These are phyloP conservation scores for Trametes meyenii DNA, from an alignment of 768 basidiomycete species.

Conservation along the genomic window DNA sequence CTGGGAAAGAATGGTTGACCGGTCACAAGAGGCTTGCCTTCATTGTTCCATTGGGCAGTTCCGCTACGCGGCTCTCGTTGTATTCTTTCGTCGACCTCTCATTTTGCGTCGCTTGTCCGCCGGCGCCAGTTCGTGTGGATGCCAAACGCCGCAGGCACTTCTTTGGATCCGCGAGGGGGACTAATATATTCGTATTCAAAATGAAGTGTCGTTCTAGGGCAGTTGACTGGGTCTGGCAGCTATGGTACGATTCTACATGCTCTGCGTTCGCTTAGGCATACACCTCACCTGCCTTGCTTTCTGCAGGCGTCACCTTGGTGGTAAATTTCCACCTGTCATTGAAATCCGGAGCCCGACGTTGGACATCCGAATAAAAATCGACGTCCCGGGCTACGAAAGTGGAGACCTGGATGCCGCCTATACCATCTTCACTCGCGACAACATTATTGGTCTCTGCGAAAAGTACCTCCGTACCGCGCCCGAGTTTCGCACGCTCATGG, in stretches of 20 bases:
- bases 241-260: slow-evolving; percentile 56
- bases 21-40: slow-evolving; percentile 81
- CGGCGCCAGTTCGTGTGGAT: slow-evolving; percentile 46
- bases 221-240: slow-evolving; percentile 87
- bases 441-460: slow-evolving; percentile 64
- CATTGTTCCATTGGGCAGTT: slow-evolving; percentile 68
- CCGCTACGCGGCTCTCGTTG: slow-evolving; percentile 71
- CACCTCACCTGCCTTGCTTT: not conserved
- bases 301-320: slow-evolving; percentile 70
- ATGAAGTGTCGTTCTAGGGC: slow-evolving; percentile 74
- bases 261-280: not conserved
- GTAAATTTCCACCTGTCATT: slow-evolving; percentile 65
- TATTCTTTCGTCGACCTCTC: slow-evolving; percentile 88
- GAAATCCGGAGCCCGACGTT: slow-evolving; percentile 73
- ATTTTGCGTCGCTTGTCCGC: slow-evolving; percentile 74
- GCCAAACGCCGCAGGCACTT: slow-evolving; percentile 52
- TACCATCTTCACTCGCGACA: slow-evolving; percentile 57
- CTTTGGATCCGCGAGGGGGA: slow-evolving; percentile 60
- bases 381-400: slow-evolving; percentile 56
- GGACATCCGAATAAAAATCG: slow-evolving; percentile 68
- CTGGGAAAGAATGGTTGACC: slow-evolving; percentile 65
- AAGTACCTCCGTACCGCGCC: slow-evolving; percentile 55
- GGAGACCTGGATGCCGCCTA: slow-evolving; percentile 44
- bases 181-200: slow-evolving; percentile 88
- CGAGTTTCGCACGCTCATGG: slow-evolving; percentile 66